Evolutionary conservation across 2,329 filamentous ascomycete species (phyloP), one percentile per base, ranked within the genome.

Genomic region (Microcera coccophila): DNA sequence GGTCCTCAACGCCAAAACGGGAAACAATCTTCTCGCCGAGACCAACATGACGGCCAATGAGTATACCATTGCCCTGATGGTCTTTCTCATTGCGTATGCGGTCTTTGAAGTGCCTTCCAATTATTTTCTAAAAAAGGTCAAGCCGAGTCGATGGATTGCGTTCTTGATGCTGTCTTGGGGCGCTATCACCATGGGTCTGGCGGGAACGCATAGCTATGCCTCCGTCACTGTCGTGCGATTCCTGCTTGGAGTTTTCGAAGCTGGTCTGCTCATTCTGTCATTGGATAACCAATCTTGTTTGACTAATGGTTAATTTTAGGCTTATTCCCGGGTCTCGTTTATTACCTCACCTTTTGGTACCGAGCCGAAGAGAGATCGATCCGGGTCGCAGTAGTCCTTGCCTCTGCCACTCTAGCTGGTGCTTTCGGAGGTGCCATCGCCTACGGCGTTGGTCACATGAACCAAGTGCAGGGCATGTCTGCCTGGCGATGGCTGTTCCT

Each of bases 381-480:
- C 4, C 75, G 62, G 2, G 79, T 87, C 1, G 82, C 82, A 3
- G 79, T 84, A 43, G 75, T 88, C 0, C 79, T 87, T 48, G 76
- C 81, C 12, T 77, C 72, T 10, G 79, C 82, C 1, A 84, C 84
- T 0, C 68, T 87, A 0, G 82, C 83, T 0, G 84, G 84, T 4
- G 84, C 84, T 2, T 86, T 79, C 49, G 83, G 84, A 2, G 85
- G 85, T 2, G 72, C 85, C 0, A 75, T 88, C 4, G 84, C 84
- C 0, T 87, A 82, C 42, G 82, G 73, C 0, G 82, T 87, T 39
- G 81, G 81, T 0, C 79, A 82, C 53, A 83, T 88, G 77, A 79
- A 86, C 47, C 73, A 77, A 3, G 64, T 76, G 0, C 62, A 68
- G 1, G 82, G 82, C 0, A 69, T 80, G 16, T 69, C 73, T 3